Evolutionary conservation across 345 rosid species (phyloP).

Genomic region (Combretum micranthum): DNA sequence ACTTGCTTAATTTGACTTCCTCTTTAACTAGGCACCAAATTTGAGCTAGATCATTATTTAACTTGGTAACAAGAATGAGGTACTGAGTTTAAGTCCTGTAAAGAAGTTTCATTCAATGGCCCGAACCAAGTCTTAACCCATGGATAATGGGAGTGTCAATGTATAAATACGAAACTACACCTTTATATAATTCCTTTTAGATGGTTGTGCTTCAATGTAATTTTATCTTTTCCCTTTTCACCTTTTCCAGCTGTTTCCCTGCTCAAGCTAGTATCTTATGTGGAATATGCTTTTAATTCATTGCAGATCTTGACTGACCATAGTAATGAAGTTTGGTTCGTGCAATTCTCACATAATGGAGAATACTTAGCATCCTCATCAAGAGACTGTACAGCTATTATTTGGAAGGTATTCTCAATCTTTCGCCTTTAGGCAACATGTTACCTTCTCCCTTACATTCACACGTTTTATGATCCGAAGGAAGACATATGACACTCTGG

Average conservation of each 20-base stretch:
- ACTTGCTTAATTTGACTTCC: no score
- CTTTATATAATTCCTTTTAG: no score
- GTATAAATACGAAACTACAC: no score
- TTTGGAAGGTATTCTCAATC: conserved; percentile 66
- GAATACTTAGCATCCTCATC: conserved; percentile 85
- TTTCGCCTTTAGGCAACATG: neutral
- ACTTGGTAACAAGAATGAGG: no score
- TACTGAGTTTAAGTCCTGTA: no score
- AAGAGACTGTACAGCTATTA: conserved; percentile 84
- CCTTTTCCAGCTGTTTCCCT: conserved; percentile 2
- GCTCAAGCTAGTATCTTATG: neutral
- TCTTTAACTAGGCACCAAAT: no score
- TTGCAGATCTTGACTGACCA: conserved; percentile 77
- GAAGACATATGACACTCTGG: neutral
- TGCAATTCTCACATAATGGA: conserved; percentile 78
- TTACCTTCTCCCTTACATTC: neutral
- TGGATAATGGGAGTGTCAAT: no score
- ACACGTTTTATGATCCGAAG: neutral
- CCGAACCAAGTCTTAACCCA: no score
- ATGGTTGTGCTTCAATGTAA: no score
- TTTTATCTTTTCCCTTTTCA: no score
- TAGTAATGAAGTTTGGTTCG: conserved; percentile 88
- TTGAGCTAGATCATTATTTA: no score
- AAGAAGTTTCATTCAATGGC: no score
- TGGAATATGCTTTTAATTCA: neutral